Evolutionary conservation across 139 green algal species (phyloP), one percentile per base, ranked within the genome.

Genomic region (Nannochloris sp.): DNA sequence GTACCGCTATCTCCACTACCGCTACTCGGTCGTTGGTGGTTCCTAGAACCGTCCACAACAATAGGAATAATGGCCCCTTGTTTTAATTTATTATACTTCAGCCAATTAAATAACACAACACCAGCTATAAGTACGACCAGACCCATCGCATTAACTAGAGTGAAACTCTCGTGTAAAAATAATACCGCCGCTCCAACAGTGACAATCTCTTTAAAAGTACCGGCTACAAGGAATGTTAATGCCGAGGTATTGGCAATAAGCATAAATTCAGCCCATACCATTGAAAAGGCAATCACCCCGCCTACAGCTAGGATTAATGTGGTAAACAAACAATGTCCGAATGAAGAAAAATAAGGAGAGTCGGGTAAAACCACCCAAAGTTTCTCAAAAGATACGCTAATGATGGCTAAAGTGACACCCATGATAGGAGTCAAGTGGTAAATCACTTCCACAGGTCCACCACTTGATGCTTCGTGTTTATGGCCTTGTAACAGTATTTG

Each of bases 211-310:
- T 97, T 97, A 60, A 89, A 85, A 1, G 86, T 93, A 10, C 90
- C 89, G 0, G 89, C 89, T 6, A 97, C 86, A 84, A 96, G 96
- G 78, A 97, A 95, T 1, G 89, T 95, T 7, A 97, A 79, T 13
- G 90, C 88, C 3, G 80, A 90, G 1, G 90, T 97, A 72, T 92
- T 80, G 25, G 79, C 72, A 48, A 85, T 95, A 54, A 97, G 80
- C 34, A 77, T 74, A 53, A 89, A 90, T 70, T 93, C 83, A 1
- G 74, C 65, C 80, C 53, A 79, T 19, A 95, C 89, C 87, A 97
- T 95, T 2, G 87, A 42, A 65, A 97, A 95, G 0, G 89, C 90
- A 0, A 97, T 78, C 8, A 83, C 2, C 0, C 80, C 87, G 0
- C 85, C 83, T 9, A 74, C 45, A 3, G 75, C 23, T 5, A 95